Evolutionary conservation across 2,329 filamentous ascomycete genomes (phyloP), one percentile per base, ranked within the genome.

Genomic region (Biscogniauxia marginata): DNA sequence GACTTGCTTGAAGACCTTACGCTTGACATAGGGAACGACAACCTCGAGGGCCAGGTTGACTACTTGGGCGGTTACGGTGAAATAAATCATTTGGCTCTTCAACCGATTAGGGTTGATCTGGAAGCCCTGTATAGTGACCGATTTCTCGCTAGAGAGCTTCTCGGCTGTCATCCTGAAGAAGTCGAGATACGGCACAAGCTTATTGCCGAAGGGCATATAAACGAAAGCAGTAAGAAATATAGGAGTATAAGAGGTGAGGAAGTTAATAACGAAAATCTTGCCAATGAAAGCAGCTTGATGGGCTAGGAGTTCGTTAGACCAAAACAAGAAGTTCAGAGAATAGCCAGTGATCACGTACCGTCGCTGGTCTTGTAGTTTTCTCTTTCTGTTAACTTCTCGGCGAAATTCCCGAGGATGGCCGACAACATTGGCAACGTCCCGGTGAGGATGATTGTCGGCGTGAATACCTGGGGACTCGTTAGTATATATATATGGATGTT

Each of bases 261-360:
- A 96, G 77, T 97, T 96, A 68, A 98, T 84, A 13, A 98, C 86
- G 68, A 99, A 98, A 30, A 96, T 89, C 78, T 99, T 99, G 56
- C 90, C 87, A 0, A 95, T 91, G 69, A 96, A 84, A 1, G 93
- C 89, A 19, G 89, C 85, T 58, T 96, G 86, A 67, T 96, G 89
- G 13, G 87, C 87, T 86, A 61, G 8, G 21, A 5, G n/a, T 7
- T 49, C 20, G 24, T 67, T 54, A 64, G 58, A n/a, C n/a, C n/a
- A n/a, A n/a, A n/a, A n/a, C n/a, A n/a, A n/a, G n/a, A n/a, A n/a
- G n/a, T n/a, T n/a, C n/a, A n/a, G n/a, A n/a, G n/a, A 54, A 70
- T 56, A 66, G 57, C 13, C 46, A 34, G 30, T 13, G 3, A 13
- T 1, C 22, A 34, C 45, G 7, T 65, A 85, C 83, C 75, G 63